phyloP scores from a whole-genome alignment of 2,329 filamentous ascomycete species.

The Fusarium incarnatum region DNA sequence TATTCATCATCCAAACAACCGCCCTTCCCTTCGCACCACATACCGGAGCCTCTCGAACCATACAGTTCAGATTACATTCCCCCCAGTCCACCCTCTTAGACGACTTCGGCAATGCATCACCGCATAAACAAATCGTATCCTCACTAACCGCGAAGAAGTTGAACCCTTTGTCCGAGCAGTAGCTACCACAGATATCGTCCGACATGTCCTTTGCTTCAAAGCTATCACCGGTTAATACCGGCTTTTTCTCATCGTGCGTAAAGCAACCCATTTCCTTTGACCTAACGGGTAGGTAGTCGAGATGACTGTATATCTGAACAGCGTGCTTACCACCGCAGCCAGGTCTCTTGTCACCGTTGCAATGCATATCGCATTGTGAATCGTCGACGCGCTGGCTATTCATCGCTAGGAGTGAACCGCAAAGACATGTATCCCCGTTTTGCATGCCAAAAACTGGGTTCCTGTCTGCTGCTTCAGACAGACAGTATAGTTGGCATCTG shows the following conservation, averaged over 20 bases:
- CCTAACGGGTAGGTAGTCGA: neutral
- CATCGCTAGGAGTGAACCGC: neutral
- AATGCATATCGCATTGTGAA: neutral
- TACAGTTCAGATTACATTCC: rapidly evolving
- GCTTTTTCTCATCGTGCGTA: neutral
- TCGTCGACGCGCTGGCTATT: neutral
- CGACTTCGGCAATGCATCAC: neutral
- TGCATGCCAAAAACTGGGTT: neutral
- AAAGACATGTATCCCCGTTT: constrained; percentile 5
- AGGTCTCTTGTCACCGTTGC: neutral
- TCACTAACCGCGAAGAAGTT: neutral
- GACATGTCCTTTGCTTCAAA: neutral
- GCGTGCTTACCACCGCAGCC: neutral
- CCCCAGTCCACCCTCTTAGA: neutral
- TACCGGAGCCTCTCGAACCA: neutral
- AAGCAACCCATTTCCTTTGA: neutral
- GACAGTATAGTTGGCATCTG: neutral
- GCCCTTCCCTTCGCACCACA: neutral
- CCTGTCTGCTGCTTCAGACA: rapidly evolving
- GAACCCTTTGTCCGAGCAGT: neutral
- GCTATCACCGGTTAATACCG: neutral
- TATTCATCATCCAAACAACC: neutral
- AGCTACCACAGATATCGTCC: neutral
- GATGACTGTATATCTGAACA: neutral
- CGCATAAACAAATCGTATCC: neutral